phyloP scores from a whole-genome alignment of 169 alveolate genomes.

The Plasmodium blacklocki region DNA sequence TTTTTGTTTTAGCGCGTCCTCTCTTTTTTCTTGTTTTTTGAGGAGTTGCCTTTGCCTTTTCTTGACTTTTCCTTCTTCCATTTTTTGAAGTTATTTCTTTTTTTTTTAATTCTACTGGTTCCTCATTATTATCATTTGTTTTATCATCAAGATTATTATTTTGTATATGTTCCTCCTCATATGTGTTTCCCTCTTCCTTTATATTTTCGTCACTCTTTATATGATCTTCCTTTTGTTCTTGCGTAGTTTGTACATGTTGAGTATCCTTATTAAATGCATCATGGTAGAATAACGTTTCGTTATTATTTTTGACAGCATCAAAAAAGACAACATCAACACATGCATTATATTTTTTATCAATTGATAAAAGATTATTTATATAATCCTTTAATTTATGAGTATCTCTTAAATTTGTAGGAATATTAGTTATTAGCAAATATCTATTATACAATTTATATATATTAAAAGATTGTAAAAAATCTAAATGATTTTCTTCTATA shows the following conservation, averaged over 20 bases:
- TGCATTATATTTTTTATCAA: neutral
- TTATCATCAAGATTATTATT: neutral
- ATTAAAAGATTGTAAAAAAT: slow-evolving; percentile 22
- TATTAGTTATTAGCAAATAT: slow-evolving; percentile 34
- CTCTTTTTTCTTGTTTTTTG: neutral
- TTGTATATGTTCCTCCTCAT: neutral
- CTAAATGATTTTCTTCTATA: slow-evolving; percentile 41
- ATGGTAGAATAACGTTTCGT: slow-evolving; percentile 10
- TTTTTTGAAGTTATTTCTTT: neutral
- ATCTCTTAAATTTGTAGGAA: slow-evolving; percentile 21
- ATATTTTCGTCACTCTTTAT: too few species aligned
- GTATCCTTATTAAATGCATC: neutral
- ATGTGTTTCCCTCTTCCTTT: neutral
- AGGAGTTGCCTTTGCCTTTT: neutral
- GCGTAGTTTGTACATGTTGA: neutral
- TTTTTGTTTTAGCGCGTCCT: neutral
- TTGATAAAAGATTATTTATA: slow-evolving; percentile 9
- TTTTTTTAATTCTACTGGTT: too few species aligned
- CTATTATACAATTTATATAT: slow-evolving; percentile 20
- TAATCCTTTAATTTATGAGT: slow-evolving; percentile 16
- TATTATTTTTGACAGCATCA: neutral
- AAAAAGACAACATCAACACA: slow-evolving; percentile 47
- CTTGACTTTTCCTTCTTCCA: neutral
- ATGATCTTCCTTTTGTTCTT: too few species aligned
- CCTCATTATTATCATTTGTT: neutral